Evolutionary conservation across 805 yeast species (phyloP).

Genomic region (Lipomyces spencermartinsiae): DNA sequence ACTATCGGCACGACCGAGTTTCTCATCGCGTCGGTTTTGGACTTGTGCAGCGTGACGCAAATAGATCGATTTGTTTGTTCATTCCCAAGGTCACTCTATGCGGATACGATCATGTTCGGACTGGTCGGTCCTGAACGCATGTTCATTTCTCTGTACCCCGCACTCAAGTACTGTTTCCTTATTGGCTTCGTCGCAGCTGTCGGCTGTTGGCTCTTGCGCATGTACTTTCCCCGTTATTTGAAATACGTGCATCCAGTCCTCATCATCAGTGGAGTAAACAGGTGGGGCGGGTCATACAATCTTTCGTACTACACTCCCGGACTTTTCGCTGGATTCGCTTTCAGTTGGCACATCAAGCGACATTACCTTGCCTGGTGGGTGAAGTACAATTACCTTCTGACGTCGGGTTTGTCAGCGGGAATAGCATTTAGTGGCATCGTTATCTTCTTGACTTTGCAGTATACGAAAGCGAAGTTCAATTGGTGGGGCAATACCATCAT

Average conservation of each 20-base stretch:
- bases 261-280: slow-evolving; percentile 25
- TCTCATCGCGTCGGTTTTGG: slow-evolving; percentile 44
- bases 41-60: slow-evolving; percentile 30
- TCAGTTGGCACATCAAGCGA: slow-evolving; percentile 63
- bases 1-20: slow-evolving; percentile 56
- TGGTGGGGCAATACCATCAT: slow-evolving; percentile 65
- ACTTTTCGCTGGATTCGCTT: slow-evolving; percentile 53
- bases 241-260: slow-evolving; percentile 30
- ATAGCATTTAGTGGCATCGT: slow-evolving; percentile 53
- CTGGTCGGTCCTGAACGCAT: slow-evolving; percentile 20
- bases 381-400: slow-evolving; percentile 69
- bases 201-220: slow-evolving; percentile 19
- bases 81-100: slow-evolving; percentile 15
- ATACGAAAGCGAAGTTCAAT: slow-evolving; percentile 41
- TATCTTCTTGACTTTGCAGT: slow-evolving; percentile 57
- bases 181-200: slow-evolving; percentile 23
- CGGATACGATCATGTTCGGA: slow-evolving; percentile 24
- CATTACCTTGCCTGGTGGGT: slow-evolving; percentile 74
- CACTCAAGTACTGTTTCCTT: slow-evolving; percentile 11
- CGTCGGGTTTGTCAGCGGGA: slow-evolving; percentile 54
- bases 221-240: slow-evolving; percentile 11
- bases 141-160: slow-evolving; percentile 14
- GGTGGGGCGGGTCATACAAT: slow-evolving; percentile 28
- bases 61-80: slow-evolving; percentile 13
- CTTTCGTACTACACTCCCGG: slow-evolving; percentile 34